phyloP scores from a whole-genome alignment of 2,329 filamentous ascomycete genomes.

The Ascochyta viciae-villosae region DNA sequence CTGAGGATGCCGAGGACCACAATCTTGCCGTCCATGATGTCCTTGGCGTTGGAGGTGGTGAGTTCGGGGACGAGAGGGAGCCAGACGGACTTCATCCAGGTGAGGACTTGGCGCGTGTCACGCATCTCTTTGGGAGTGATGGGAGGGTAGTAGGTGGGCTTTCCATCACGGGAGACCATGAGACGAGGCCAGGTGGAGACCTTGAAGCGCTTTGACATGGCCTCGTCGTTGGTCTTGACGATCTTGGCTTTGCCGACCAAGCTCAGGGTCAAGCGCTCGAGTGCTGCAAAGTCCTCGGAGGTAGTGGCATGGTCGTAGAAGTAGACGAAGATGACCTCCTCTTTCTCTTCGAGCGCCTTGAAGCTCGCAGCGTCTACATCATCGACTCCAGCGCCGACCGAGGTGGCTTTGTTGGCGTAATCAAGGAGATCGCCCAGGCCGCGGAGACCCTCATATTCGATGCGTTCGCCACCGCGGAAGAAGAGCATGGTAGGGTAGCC shows the following conservation, averaged over 20 bases:
- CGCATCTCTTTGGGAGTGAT: constrained; percentile 92
- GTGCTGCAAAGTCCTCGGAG: constrained; percentile 85
- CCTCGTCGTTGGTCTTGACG: constrained; percentile 85
- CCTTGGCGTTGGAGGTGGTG: constrained; percentile 85
- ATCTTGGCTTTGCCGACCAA: constrained; percentile 91
- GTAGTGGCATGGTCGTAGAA: constrained; percentile 97
- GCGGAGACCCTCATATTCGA: constrained; percentile 91
- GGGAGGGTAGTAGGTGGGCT: constrained; percentile 87
- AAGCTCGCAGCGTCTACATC: constrained; percentile 81
- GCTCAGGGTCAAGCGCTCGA: constrained; percentile 85
- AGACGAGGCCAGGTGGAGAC: constrained; percentile 97
- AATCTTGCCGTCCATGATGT: constrained; percentile 93
- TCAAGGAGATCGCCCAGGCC: constrained; percentile 88
- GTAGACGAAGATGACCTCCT: constrained; percentile 96
- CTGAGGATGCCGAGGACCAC: constrained; percentile 93
- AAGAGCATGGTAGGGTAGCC: constrained; percentile 91
- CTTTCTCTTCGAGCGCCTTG: constrained; percentile 84
- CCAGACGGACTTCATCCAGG: constrained; percentile 98
- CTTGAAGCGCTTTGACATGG: constrained; percentile 83
- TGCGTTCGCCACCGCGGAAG: constrained; percentile 88
- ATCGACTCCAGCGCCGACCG: constrained; percentile 75
- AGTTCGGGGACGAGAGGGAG: constrained; percentile 94
- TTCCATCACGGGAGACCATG: constrained; percentile 85
- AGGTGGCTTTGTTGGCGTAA: constrained; percentile 86
- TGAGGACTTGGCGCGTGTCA: constrained; percentile 78